Evolutionary conservation across 306 rosid species (phyloP).

Genomic region (Cucurbita argyrosperma): DNA sequence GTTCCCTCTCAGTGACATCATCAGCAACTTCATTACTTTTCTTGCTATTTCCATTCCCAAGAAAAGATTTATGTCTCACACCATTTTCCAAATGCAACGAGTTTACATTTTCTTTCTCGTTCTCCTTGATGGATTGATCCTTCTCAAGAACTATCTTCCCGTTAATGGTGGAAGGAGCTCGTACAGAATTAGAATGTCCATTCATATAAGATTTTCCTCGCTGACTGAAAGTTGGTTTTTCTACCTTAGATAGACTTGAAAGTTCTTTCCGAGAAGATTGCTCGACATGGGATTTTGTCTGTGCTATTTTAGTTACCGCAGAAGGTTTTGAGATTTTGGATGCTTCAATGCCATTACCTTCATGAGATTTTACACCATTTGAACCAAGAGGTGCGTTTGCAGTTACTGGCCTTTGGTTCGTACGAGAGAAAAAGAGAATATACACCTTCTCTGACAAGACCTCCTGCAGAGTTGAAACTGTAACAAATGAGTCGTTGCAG

Average conservation of each 20-base stretch:
- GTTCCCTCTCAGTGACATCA: conserved; percentile 13
- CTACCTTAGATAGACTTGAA: conserved; percentile 29
- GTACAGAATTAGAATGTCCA: conserved; percentile 43
- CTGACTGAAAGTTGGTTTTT: conserved; percentile 30
- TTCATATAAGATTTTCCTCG: conserved; percentile 38
- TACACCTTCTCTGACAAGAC: conserved; percentile 93
- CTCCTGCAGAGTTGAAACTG: conserved; percentile 64
- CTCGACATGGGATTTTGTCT: conserved; percentile 26
- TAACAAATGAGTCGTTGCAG: conserved; percentile 76
- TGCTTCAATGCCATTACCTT: conserved; percentile 52
- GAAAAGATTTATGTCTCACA: conserved; percentile 25
- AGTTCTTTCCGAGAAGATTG: conserved; percentile 41
- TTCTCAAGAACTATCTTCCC: conserved; percentile 35
- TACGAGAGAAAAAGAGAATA: conserved; percentile 83
- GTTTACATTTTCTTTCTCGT: conserved; percentile 50
- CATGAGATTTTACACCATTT: conserved; percentile 47
- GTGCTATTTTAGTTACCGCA: conserved; percentile 27
- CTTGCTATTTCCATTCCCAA: conserved; percentile 27
- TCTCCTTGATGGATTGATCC: conserved; percentile 26
- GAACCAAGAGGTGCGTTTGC: conserved; percentile 26
- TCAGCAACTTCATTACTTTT: conserved; percentile 18
- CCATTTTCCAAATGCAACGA: conserved; percentile 29
- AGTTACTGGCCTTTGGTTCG: conserved; percentile 53
- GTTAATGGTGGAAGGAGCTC: conserved; percentile 28
- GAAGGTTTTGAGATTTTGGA: conserved; percentile 32